Evolutionary conservation across 306 rosid species (phyloP).

Genomic region (Boehmeria nivea): DNA sequence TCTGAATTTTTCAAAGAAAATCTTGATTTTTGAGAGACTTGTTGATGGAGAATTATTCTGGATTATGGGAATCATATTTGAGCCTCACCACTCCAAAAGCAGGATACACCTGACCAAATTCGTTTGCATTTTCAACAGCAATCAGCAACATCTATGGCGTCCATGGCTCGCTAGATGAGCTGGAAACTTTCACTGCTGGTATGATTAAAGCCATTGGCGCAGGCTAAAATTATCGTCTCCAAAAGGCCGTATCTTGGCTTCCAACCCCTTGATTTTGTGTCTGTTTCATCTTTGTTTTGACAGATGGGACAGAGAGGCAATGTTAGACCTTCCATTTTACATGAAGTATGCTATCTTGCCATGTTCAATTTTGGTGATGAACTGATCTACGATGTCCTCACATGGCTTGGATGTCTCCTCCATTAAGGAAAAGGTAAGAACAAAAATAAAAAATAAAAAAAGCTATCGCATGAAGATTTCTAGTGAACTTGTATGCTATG

Average conservation of each 20-base stretch:
- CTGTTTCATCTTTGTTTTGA: neutral
- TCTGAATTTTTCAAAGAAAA: slow-evolving; percentile 18
- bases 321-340: slow-evolving; percentile 21
- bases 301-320: slow-evolving; percentile 22
- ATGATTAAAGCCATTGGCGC: too few species aligned
- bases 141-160: slow-evolving; percentile 28
- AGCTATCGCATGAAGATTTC: neutral
- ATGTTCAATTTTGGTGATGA: slow-evolving; percentile 21
- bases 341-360: slow-evolving; percentile 24
- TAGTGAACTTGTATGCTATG: too few species aligned
- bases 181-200: slow-evolving; percentile 24
- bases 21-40: slow-evolving; percentile 25
- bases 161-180: slow-evolving; percentile 29
- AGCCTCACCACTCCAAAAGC: slow-evolving; percentile 25
- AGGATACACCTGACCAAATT: slow-evolving; percentile 31
- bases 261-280: neutral
- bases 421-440: slow-evolving; percentile 19
- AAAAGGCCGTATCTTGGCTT: neutral
- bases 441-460: neutral
- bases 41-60: slow-evolving; percentile 27
- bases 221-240: neutral
- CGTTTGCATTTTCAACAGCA: slow-evolving; percentile 20
- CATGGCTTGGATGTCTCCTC: neutral
- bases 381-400: slow-evolving; percentile 1
- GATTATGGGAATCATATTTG: slow-evolving; percentile 17